Base-by-base conservation (phyloP, 805 yeast genomes). In the Metschnikowia henanensis region DNA sequence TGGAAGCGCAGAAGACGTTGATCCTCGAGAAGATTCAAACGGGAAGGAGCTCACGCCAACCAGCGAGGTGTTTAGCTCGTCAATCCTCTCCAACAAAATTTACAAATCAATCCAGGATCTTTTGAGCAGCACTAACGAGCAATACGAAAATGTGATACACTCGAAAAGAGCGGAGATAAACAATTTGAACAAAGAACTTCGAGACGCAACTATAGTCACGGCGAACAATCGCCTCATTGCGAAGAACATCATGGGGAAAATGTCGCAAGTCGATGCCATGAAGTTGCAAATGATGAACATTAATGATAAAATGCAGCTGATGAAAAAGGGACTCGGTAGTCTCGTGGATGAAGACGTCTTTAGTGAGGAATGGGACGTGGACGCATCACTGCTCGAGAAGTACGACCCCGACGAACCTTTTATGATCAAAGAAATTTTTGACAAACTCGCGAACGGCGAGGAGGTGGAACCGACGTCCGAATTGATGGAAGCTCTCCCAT, bases 371-470 rank as follows among this genome's bases (percentile, higher is more conserved):
- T 79, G 79, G 49, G 79, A 79, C 29, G 86, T 87, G 0, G 80
- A 84, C 19, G 65, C 68, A 10, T 84, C 79, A 38, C 91, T 86
- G 50, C 83, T 83, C 46, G 65, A 66, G 17, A 70, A 73, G 76
- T 84, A 81, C 55, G 92, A 86, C 62, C 92, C 96, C 0, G 97
- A 91, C 64, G 92, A 87, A 58, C 96, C 97, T n/a, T 92, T 88
- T 64, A 75, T 85, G 37, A 77, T 88, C 9, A 72, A 77, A 57
- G 72, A 79, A 6, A 71, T 87, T 12, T 83, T 77, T 56, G 76
- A 79, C 30, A 75, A 73, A 50, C 63, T 86, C n/a, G 36, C 57
- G 3, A 56, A 57, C 17, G 46, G 60, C 31, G 65, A 62, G 49
- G 41, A 57, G 10, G 51, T 60, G 4, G 64, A 60, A 6, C 56